Evolutionary conservation across 2,329 filamentous ascomycete genomes (phyloP).

Genomic region (Nemania sp.): DNA sequence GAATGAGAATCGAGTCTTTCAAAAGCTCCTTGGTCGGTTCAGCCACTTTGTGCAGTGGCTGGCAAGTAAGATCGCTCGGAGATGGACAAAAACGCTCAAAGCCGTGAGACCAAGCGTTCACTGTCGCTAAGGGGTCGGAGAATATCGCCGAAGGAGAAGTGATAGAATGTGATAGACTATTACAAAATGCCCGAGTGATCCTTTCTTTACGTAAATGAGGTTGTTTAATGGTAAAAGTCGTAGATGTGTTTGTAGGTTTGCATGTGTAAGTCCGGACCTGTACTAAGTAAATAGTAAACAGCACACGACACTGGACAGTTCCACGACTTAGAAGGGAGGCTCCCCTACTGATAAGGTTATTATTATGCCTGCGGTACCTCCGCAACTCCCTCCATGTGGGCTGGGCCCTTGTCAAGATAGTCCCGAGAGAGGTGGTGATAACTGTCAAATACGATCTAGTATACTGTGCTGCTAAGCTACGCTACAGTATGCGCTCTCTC

Average conservation of each 20-base stretch:
- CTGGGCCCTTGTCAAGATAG: conserved; percentile 1
- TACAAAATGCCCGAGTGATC: too few species aligned
- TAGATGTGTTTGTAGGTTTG: too few species aligned
- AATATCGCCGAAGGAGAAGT: too few species aligned
- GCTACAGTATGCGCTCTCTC: background rate
- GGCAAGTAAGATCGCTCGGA: too few species aligned
- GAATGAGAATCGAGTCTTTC: conserved; percentile 14
- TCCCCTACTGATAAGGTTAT: conserved; percentile 23
- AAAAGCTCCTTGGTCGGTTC: background rate
- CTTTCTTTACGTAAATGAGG: too few species aligned
- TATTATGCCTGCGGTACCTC: conserved; percentile 8
- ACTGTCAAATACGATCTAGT: conserved; percentile 19
- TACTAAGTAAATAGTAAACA: background rate
- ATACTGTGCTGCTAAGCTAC: background rate
- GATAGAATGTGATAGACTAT: too few species aligned
- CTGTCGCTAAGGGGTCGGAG: too few species aligned
- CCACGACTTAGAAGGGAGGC: conserved; percentile 22
- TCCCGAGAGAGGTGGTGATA: conserved; percentile 12
- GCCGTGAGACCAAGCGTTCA: too few species aligned
- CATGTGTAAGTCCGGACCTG: too few species aligned
- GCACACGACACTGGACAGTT: conserved; percentile 19
- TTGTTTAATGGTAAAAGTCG: too few species aligned
- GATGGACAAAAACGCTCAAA: too few species aligned
- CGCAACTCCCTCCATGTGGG: conserved; percentile 10
- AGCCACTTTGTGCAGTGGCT: conserved; percentile 14